These are phyloP conservation scores for Vitis cinerea DNA, from an alignment of 164 flowering plant genomes.

Conservation along the genomic window DNA sequence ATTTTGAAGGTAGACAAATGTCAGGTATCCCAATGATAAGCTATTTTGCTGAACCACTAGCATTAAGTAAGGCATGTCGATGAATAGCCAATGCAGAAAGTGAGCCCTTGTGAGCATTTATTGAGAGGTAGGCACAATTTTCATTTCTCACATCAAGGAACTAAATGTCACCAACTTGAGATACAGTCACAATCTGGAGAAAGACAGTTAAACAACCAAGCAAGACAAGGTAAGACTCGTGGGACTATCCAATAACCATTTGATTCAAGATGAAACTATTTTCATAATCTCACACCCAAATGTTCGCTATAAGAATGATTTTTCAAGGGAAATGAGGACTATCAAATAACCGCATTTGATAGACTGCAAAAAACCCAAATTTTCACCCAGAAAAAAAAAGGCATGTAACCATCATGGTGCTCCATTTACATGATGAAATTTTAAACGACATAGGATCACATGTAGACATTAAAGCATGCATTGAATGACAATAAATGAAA, in stretches of 20 bases:
- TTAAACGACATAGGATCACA: too few relatives aligned
- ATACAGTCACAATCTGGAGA: slow-evolving; percentile 77
- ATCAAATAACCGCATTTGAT: too few relatives aligned
- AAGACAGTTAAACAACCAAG: background rate
- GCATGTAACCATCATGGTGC: background rate
- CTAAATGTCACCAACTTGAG: slow-evolving; percentile 91
- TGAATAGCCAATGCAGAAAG: slow-evolving; percentile 90
- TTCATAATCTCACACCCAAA: background rate
- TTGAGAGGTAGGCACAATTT: slow-evolving; percentile 58
- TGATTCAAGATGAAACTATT: too few relatives aligned
- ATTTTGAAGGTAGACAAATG: too few relatives aligned
- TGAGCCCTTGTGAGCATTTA: slow-evolving; percentile 85
- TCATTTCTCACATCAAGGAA: slow-evolving; percentile 79
- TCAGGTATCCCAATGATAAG: slow-evolving; percentile 32
- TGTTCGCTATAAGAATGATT: background rate
- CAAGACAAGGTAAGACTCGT: background rate
- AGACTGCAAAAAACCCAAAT: background rate
- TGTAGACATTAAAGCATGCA: too few relatives aligned
- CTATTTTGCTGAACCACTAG: slow-evolving; percentile 93
- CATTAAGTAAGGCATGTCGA: slow-evolving; percentile 88
- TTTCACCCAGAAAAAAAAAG: background rate
- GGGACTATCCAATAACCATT: too few relatives aligned
- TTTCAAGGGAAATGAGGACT: too few relatives aligned
- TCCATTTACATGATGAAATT: slow-evolving; percentile 11
- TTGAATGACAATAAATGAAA: too few relatives aligned